Evolutionary conservation across 805 yeast species (phyloP).

Genomic region (Dipodascus geniculatus): DNA sequence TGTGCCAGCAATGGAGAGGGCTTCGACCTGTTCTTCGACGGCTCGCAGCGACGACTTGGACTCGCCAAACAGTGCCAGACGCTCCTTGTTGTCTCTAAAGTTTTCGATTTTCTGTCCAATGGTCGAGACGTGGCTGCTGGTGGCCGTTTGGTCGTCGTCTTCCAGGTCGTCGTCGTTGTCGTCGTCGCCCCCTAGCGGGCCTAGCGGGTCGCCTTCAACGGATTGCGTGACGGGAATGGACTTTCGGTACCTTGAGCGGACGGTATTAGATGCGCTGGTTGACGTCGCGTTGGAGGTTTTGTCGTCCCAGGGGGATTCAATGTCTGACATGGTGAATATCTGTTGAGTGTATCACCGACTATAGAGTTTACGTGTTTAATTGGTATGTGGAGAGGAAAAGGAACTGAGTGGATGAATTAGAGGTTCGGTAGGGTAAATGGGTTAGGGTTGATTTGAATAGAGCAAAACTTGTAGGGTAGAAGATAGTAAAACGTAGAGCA

Average conservation of each 20-base stretch:
- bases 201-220: not conserved
- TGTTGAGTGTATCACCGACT: not conserved
- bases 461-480: too few species aligned
- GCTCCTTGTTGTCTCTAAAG: not conserved
- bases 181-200: not conserved
- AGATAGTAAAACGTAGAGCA: too few species aligned
- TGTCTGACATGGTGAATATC: not conserved
- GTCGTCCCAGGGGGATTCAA: slow-evolving; percentile 1
- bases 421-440: not conserved
- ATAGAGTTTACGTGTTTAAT: not conserved
- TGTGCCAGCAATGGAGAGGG: not conserved
- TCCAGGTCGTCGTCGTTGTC: not conserved
- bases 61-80: not conserved
- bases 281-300: slow-evolving; percentile 4
- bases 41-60: not conserved
- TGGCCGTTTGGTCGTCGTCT: not conserved
- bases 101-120: not conserved
- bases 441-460: too few species aligned
- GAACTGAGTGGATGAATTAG: not conserved
- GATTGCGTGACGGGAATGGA: not conserved
- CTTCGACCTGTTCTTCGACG: not conserved
- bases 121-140: not conserved
- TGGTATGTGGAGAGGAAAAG: too few species aligned
- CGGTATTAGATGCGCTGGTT: not conserved
- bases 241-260: not conserved